Base-by-base conservation (phyloP, 2,329 filamentous ascomycete genomes). In the Zymoseptoria pseudotritici region DNA sequence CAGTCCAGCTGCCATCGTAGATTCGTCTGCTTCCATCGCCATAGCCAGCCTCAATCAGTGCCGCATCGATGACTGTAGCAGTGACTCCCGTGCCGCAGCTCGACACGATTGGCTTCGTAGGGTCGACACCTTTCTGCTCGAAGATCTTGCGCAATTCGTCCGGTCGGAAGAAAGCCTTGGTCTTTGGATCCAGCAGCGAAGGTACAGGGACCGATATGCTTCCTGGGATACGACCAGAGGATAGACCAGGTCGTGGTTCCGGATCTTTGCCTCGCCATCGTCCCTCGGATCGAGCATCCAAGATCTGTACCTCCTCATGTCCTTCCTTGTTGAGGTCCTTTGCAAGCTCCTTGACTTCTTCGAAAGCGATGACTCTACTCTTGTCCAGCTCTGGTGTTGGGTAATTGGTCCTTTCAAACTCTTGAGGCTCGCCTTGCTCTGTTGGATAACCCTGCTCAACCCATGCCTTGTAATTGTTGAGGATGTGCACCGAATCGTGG, bases 401-500 rank as follows among this genome's bases (percentile, higher is more conserved):
- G 63, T 81, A 81, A 4, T 75, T 69, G 13, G 74, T 74, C 22
- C 65, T 62, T 7, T 74, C 67, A 2, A 74, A 79, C 52, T 80
- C 71, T 57, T 84, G 80, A 58, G 86, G 76, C 69, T 86, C 79
- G 2, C 93, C 92, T n/a, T 85, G 86, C 77, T 96, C 91, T 0
- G 87, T 88, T 0, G 91, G 89, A 65, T 86, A 83, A 1, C 89
- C 91, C 70, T 95, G 82, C 36, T 93, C 88, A 1, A 93, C 86
- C 91, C 92, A 99, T n/a, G 89, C 77, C 74, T 87, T 89, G 78
- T 97, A 99, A 78, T 99, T 99, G 78, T 99, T 95, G 58, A 99
- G 78, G 19, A 99, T 77, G 74, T 97, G 91, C 13, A 99, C 93
- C 64, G 85, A 87, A 52, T 85, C 80, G 73, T 99, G 94, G 1